Evolutionary conservation across 352 stramenopile genomes (phyloP).

Genomic region (Blastocystis sp.): DNA sequence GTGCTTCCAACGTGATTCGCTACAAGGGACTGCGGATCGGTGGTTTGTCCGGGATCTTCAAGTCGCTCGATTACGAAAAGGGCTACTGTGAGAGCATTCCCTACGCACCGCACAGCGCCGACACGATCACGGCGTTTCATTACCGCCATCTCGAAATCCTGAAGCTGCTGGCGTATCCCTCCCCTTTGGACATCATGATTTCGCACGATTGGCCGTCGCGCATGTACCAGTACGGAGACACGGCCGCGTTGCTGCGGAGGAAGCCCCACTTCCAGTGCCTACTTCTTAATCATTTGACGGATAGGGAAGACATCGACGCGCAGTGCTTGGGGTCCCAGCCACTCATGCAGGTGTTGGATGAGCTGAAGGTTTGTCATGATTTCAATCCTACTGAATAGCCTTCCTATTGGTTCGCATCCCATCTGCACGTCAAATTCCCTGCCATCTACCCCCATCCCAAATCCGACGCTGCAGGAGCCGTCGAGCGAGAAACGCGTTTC

Average conservation of each 20-base stretch:
- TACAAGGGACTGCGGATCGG: slow-evolving; percentile 87
- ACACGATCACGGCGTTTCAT: slow-evolving; percentile 12
- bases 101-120: slow-evolving; percentile 69
- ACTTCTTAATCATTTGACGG: neutral
- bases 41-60: slow-evolving; percentile 96
- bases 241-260: slow-evolving; percentile 79
- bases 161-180: slow-evolving; percentile 38
- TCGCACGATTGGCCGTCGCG: slow-evolving; percentile 97
- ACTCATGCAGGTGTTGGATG: slow-evolving; percentile 84
- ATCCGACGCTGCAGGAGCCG: neutral
- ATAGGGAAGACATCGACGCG: slow-evolving; percentile 82
- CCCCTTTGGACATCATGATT: slow-evolving; percentile 84
- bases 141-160: slow-evolving; percentile 44
- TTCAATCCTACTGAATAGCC: slow-evolving; percentile 73
- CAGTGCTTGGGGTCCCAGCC: slow-evolving; percentile 89
- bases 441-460: slow-evolving; percentile 84
- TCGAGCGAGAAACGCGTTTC: slow-evolving; percentile 80
- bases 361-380: slow-evolving; percentile 75
- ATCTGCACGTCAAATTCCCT: slow-evolving; percentile 96
- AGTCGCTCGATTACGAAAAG: slow-evolving; percentile 83
- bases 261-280: slow-evolving; percentile 86
- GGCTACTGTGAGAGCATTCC: slow-evolving; percentile 83
- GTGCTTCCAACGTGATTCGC: slow-evolving; percentile 85
- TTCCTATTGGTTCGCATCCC: slow-evolving; percentile 91
- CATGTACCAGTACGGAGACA: slow-evolving; percentile 90